Conservation (phyloP, 1,284 basidiomycete species). For the Moesziomyces sp. region DNA sequence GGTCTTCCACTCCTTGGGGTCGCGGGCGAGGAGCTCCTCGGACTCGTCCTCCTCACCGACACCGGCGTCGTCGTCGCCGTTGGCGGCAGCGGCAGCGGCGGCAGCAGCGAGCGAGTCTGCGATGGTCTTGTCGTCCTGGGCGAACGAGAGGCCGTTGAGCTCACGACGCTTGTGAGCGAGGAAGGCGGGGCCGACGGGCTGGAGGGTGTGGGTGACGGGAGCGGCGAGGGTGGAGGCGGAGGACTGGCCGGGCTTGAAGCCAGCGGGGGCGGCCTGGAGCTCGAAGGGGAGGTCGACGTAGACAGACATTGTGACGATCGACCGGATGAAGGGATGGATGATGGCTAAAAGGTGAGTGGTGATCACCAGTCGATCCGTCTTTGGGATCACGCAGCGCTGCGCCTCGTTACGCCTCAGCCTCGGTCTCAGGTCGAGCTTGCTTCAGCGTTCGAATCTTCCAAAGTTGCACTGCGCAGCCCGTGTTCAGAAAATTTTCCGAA, state of each 20-base stretch:
- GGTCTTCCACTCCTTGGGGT: constrained; percentile 99
- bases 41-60: constrained; percentile 91
- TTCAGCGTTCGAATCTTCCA: constrained; percentile 18
- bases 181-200: constrained; percentile 63
- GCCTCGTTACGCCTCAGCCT: too few species aligned
- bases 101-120: constrained; percentile 40
- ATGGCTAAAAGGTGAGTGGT: neutral
- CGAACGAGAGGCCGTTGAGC: constrained; percentile 61
- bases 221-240: constrained; percentile 53
- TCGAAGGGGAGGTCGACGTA: constrained; percentile 59
- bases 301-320: constrained; percentile 53
- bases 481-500: constrained; percentile 5
- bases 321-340: constrained; percentile 10
- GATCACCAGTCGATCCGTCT: neutral
- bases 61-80: constrained; percentile 81
- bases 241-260: constrained; percentile 59
- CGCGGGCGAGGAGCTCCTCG: constrained; percentile 77
- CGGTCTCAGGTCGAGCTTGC: too few species aligned
- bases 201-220: constrained; percentile 44
- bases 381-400: too few species aligned
- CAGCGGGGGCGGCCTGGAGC: constrained; percentile 58
- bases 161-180: constrained; percentile 61
- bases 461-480: constrained; percentile 14
- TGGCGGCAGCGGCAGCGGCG: constrained; percentile 73
- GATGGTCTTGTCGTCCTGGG: constrained; percentile 61